phyloP scores from a whole-genome alignment of 768 basidiomycete species.

The Tulasnella sp. region DNA sequence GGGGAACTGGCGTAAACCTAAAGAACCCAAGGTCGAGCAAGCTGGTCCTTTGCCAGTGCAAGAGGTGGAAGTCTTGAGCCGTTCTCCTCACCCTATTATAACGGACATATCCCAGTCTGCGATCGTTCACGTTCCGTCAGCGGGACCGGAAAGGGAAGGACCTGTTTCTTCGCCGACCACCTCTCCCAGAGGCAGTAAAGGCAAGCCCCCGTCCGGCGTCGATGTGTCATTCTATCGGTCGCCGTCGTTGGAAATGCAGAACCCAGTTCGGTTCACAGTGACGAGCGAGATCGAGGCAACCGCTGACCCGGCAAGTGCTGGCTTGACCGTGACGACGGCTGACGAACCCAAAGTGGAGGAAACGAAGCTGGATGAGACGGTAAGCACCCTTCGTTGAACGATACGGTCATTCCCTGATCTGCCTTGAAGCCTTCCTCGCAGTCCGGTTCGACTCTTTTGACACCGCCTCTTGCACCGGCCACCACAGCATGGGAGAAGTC shows the following conservation, averaged over 20 bases:
- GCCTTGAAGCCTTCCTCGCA: constrained; percentile 28
- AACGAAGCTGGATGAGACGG: constrained; percentile 60
- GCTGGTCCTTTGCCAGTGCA: constrained; percentile 31
- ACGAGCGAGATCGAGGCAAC: constrained; percentile 68
- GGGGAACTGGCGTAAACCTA: constrained; percentile 28
- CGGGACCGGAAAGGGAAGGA: neutral
- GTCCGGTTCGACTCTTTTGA: constrained; percentile 31
- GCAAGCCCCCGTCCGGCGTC: constrained; percentile 33
- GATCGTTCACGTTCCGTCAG: neutral
- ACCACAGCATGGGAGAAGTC: constrained; percentile 43
- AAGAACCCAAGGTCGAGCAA: neutral
- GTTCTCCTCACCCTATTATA: constrained; percentile 66
- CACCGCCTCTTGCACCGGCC: constrained; percentile 31
- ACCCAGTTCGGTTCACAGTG: constrained; percentile 71
- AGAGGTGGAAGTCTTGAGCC: constrained; percentile 59
- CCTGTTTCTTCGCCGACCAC: constrained; percentile 31
- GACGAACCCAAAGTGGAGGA: constrained; percentile 48
- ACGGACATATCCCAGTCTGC: neutral
- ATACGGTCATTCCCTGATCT: neutral
- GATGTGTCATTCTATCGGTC: constrained; percentile 39
- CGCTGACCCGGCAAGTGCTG: constrained; percentile 31
- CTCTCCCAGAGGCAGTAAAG: constrained; percentile 5
- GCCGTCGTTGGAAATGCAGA: neutral
- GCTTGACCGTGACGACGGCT: constrained; percentile 35
- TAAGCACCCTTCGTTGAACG: neutral